Conservation (phyloP, 2,329 filamentous ascomycete species). For the Pseudopithomyces chartarum region DNA sequence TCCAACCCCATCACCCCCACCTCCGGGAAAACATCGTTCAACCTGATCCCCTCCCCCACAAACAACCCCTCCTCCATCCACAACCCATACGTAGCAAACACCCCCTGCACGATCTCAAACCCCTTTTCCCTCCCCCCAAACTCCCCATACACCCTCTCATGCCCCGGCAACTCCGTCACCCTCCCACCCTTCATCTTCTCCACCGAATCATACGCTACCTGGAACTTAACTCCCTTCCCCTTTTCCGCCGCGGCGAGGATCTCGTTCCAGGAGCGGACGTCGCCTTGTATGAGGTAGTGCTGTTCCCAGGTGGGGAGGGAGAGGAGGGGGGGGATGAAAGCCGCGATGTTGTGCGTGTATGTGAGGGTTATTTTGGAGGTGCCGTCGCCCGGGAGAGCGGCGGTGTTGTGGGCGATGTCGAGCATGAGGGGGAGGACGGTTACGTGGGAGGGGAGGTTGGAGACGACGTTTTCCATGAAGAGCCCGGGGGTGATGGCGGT, state of each 20-base stretch:
- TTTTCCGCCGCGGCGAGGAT: slow-evolving; percentile 14
- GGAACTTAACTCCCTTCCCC: slow-evolving; percentile 18
- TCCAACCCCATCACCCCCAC: slow-evolving; percentile 14
- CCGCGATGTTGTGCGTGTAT: slow-evolving; percentile 56
- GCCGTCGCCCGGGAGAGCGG: slow-evolving; percentile 57
- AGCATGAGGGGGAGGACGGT: slow-evolving; percentile 5
- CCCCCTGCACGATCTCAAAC: slow-evolving; percentile 3
- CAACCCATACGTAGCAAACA: slow-evolving; percentile 8
- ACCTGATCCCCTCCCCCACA: neutral
- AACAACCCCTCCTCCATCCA: slow-evolving; percentile 13
- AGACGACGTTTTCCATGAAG: slow-evolving; percentile 33
- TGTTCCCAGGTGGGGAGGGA: slow-evolving; percentile 53
- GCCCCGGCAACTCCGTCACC: slow-evolving; percentile 16
- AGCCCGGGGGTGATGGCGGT: slow-evolving; percentile 27
- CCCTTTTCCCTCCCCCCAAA: slow-evolving; percentile 11
- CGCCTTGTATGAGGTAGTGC: slow-evolving; percentile 22
- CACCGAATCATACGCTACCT: slow-evolving; percentile 16
- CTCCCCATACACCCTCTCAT: slow-evolving; percentile 2
- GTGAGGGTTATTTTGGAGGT: slow-evolving; percentile 53
- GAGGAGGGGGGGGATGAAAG: slow-evolving; percentile 50
- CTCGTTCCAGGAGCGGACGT: slow-evolving; percentile 19
- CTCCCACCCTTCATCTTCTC: slow-evolving; percentile 17
- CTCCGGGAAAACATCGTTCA: slow-evolving; percentile 19
- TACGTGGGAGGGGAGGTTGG: slow-evolving; percentile 18
- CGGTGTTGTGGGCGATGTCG: slow-evolving; percentile 26